These are phyloP conservation scores for Russula sp. DNA, from an alignment of 768 basidiomycete genomes.

Conservation along the genomic window DNA sequence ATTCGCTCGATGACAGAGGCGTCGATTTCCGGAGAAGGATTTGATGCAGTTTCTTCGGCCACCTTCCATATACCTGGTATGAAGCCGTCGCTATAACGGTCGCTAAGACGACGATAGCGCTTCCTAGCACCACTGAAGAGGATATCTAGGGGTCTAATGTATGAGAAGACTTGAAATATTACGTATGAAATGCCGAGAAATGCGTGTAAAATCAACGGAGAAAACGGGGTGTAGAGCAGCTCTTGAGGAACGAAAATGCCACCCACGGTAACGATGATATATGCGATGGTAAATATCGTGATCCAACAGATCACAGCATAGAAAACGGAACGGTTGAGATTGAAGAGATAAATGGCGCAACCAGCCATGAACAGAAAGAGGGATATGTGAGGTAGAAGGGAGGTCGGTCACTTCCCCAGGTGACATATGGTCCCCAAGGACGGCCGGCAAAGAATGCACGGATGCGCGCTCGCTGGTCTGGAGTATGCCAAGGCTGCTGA, in stretches of 20 bases:
- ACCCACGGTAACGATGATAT: too few relatives aligned
- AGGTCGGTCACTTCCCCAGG: background rate
- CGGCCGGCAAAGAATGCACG: background rate
- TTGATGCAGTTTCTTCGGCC: background rate
- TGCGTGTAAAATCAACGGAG: background rate
- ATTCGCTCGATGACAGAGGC: background rate
- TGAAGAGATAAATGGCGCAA: background rate
- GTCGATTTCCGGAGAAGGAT: background rate
- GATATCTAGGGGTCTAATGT: background rate
- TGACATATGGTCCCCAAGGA: background rate
- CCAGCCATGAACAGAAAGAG: background rate
- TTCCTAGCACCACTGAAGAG: background rate
- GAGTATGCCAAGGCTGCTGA: background rate
- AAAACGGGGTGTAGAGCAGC: background rate
- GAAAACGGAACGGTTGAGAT: background rate
- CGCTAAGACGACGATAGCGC: background rate
- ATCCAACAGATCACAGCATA: background rate
- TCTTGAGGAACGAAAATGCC: too few relatives aligned
- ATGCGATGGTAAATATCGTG: too few relatives aligned
- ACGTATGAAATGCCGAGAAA: background rate
- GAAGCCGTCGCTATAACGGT: background rate
- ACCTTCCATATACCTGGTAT: background rate
- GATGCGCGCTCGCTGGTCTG: constrained; percentile 7
- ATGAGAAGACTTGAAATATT: background rate
- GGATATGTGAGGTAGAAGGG: background rate